Conservation (phyloP, 2,329 filamentous ascomycete genomes). For the Fusarium paranaense region DNA sequence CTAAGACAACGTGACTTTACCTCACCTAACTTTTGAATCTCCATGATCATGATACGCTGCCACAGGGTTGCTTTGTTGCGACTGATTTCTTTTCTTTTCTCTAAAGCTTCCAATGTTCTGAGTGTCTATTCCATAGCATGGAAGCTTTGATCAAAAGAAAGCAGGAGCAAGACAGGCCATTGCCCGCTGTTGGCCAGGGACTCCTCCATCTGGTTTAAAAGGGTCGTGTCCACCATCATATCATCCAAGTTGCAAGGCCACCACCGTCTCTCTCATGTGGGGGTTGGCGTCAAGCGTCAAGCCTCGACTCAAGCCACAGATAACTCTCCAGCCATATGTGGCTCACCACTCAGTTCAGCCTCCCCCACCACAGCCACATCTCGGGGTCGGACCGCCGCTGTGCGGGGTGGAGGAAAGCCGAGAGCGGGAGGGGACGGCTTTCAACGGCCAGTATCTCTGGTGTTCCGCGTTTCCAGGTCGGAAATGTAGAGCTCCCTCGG, state of each 20-base stretch:
- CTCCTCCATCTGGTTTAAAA: background rate
- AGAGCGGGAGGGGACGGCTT: slow-evolving; percentile 44
- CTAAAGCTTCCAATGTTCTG: background rate
- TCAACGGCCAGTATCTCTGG: slow-evolving; percentile 30
- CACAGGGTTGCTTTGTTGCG: background rate
- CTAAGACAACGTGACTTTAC: slow-evolving; percentile 25
- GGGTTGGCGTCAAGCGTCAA: background rate
- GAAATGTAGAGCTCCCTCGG: slow-evolving; percentile 30
- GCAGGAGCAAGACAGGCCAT: background rate
- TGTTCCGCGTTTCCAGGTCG: slow-evolving; percentile 29
- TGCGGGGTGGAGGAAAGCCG: slow-evolving; percentile 33
- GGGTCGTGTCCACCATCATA: background rate
- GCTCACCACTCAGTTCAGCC: slow-evolving; percentile 24
- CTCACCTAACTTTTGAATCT: slow-evolving; percentile 20
- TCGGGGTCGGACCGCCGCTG: slow-evolving; percentile 6
- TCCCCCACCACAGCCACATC: slow-evolving; percentile 40
- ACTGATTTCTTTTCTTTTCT: background rate
- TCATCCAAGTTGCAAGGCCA: background rate
- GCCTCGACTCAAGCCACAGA: background rate
- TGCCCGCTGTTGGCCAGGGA: background rate
- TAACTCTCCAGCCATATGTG: slow-evolving; percentile 19
- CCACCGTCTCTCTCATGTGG: background rate
- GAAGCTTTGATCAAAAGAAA: background rate
- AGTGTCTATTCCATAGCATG: background rate
- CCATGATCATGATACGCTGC: slow-evolving; percentile 8